Conservation (phyloP, 257 asterid species). For the Solanum rostratum region DNA sequence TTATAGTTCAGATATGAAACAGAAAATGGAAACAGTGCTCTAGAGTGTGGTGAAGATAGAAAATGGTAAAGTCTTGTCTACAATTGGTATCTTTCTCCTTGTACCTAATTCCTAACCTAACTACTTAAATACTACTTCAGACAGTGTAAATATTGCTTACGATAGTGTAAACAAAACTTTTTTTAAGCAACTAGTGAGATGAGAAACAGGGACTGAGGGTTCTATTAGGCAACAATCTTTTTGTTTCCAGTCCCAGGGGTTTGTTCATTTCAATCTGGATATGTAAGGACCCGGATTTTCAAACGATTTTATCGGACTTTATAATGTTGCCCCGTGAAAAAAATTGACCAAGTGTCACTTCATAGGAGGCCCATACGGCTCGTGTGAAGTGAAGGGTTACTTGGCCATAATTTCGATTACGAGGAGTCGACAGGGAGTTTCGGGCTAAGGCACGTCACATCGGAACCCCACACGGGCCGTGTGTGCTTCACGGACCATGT, state of each 20-base stretch:
- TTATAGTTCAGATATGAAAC: conserved; percentile 66
- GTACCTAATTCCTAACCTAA: not conserved
- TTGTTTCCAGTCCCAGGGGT: not conserved
- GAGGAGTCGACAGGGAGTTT: no score
- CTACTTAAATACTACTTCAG: not conserved
- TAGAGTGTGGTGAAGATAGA: conserved; percentile 87
- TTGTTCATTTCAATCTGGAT: not conserved
- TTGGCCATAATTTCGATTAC: no score
- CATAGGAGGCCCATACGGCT: no score
- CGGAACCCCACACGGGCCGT: no score
- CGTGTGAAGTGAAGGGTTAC: no score
- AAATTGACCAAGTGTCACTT: no score
- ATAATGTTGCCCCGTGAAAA: no score
- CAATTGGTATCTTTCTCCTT: not conserved
- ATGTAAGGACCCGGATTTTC: no score
- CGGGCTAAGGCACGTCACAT: no score
- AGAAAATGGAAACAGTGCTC: conserved; percentile 91
- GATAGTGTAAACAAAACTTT: not conserved
- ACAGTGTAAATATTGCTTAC: no score
- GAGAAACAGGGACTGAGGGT: not conserved
- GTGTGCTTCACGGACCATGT: no score
- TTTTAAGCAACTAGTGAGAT: not conserved
- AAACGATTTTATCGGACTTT: no score
- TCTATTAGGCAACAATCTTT: not conserved
- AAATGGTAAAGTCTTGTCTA: conserved; percentile 42